phyloP scores from a whole-genome alignment of 164 flowering plant species.

The Litsea cubeba region DNA sequence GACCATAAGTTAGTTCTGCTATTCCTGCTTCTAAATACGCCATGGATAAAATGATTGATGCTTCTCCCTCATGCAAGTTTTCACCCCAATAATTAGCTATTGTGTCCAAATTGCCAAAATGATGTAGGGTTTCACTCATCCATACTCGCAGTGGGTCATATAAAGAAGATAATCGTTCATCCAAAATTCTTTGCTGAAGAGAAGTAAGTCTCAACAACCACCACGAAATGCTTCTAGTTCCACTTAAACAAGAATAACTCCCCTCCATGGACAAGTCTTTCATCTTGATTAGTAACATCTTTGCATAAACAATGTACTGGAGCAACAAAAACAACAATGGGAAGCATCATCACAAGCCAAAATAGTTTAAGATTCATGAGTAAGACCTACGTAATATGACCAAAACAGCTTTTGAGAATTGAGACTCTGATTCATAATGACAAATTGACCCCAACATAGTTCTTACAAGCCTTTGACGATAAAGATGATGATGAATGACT shows the following conservation, averaged over 20 bases:
- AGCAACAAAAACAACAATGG: constrained; percentile 4
- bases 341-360: too few species aligned
- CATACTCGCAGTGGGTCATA: constrained; percentile 57
- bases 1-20: constrained; percentile 58
- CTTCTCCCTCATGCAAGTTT: constrained; percentile 41
- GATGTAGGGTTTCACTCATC: constrained; percentile 29
- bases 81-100: constrained; percentile 61
- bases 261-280: constrained; percentile 49
- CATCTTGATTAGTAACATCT: constrained; percentile 55
- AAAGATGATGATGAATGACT: not conserved
- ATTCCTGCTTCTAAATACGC: constrained; percentile 77
- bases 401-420: not conserved
- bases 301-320: constrained; percentile 80
- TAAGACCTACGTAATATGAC: not conserved
- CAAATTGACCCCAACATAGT: too few species aligned
- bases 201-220: constrained; percentile 44
- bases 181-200: constrained; percentile 45
- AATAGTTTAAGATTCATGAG: not conserved
- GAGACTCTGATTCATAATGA: not conserved
- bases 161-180: constrained; percentile 56
- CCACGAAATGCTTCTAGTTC: constrained; percentile 61
- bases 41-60: constrained; percentile 39
- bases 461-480: too few species aligned
- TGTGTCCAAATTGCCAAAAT: constrained; percentile 50
- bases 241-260: constrained; percentile 19